phyloP scores from a whole-genome alignment of 495 filamentous ascomycete genomes.

The Amorphotheca resinae region DNA sequence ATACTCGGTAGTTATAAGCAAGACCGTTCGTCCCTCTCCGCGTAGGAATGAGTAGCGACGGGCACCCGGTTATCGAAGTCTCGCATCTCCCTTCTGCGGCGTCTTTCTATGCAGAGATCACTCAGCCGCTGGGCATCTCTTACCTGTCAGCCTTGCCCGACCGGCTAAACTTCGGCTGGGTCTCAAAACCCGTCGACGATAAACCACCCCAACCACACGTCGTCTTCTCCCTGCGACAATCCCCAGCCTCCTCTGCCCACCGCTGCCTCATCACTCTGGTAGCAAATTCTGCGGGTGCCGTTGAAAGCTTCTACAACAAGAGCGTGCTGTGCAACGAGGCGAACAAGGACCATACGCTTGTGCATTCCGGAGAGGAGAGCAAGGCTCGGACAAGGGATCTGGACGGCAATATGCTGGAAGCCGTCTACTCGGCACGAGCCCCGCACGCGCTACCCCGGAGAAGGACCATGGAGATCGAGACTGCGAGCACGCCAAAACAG shows the following conservation, averaged over 20 bases:
- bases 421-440: constrained; percentile 23
- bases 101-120: constrained; percentile 68
- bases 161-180: constrained; percentile 19
- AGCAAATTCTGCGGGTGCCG: constrained; percentile 29
- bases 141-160: constrained; percentile 38
- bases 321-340: constrained; percentile 27
- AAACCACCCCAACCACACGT: constrained; percentile 1
- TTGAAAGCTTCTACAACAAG: constrained; percentile 28
- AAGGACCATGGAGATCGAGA: constrained; percentile 3
- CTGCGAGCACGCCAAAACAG: constrained; percentile 28
- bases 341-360: constrained; percentile 3
- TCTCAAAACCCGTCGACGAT: background rate
- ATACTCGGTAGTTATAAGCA: too few relatives aligned
- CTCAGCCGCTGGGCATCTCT: constrained; percentile 61
- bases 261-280: constrained; percentile 25
- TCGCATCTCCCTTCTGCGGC: constrained; percentile 64
- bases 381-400: constrained; percentile 30
- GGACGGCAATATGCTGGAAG: constrained; percentile 40
- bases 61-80: constrained; percentile 40
- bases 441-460: constrained; percentile 17
- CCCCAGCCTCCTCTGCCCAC: constrained; percentile 21
- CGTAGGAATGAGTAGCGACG: background rate
- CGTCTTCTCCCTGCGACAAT: constrained; percentile 30
- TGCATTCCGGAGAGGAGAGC: constrained; percentile 9
- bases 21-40: background rate